phyloP scores from a whole-genome alignment of 2,329 filamentous ascomycete species.

The Hymenoscyphus scutula region DNA sequence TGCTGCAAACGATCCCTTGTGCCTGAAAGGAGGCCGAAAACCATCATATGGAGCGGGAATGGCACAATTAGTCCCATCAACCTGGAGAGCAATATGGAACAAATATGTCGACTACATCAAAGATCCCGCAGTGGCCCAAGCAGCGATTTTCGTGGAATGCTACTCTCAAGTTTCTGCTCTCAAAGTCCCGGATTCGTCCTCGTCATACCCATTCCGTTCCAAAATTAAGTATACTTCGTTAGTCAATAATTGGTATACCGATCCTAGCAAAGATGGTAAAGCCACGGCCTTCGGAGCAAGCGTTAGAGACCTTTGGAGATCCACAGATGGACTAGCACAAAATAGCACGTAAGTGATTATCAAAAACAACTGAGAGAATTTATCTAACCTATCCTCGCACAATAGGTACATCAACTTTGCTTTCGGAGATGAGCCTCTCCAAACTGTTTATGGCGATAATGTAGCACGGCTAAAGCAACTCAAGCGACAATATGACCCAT shows the following conservation, averaged over 20 bases:
- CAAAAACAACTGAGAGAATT: neutral
- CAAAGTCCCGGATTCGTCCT: neutral
- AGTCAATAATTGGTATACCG: neutral
- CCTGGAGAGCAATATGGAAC: slow-evolving; percentile 8
- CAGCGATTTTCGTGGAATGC: slow-evolving; percentile 1
- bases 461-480: slow-evolving; percentile 1
- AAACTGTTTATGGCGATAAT: slow-evolving; percentile 2
- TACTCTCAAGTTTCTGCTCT: neutral
- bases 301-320: neutral
- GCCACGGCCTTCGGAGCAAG: neutral
- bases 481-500: slow-evolving; percentile 5
- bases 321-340: neutral
- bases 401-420: slow-evolving; percentile 10
- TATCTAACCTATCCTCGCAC: neutral
- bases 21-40: slow-evolving; percentile 8
- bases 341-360: neutral
- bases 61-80: neutral
- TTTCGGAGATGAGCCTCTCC: slow-evolving; percentile 4
- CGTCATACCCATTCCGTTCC: neutral
- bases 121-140: neutral
- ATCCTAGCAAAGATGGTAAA: neutral
- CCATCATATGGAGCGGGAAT: slow-evolving; percentile 9
- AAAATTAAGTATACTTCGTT: neutral
- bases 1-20: slow-evolving; percentile 3
- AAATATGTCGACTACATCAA: neutral